Evolutionary conservation across 2,329 filamentous ascomycete genomes (phyloP).

Genomic region (Fusarium lyarnte): DNA sequence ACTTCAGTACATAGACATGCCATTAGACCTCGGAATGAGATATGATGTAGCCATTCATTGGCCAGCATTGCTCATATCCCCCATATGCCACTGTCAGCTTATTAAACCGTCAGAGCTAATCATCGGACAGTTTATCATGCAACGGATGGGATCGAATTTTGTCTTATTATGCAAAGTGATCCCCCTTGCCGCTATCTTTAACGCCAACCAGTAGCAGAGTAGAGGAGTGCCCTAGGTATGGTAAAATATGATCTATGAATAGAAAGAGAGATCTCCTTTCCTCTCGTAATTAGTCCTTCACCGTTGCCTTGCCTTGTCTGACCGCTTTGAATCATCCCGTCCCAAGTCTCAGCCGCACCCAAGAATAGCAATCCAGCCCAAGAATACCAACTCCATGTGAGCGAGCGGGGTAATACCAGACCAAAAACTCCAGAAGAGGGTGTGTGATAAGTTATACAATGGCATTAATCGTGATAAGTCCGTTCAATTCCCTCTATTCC

Average conservation of each 20-base stretch:
- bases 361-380: conserved; percentile 15
- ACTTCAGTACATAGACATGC: not conserved
- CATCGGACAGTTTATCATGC: not conserved
- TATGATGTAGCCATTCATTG: not conserved
- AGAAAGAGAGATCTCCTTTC: not conserved
- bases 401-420: conserved; percentile 39
- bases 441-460: conserved; percentile 24
- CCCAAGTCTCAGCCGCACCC: conserved; percentile 23
- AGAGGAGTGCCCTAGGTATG: conserved; percentile 6
- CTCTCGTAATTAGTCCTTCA: not conserved
- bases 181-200: conserved; percentile 9
- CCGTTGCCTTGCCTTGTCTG: not conserved
- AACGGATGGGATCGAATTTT: not conserved
- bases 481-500: conserved; percentile 8
- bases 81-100: not conserved
- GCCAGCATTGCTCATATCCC: not conserved
- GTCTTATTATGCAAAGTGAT: conserved; percentile 19
- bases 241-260: conserved; percentile 33
- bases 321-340: conserved; percentile 7
- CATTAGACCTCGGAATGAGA: not conserved
- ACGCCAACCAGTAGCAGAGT: conserved; percentile 21
- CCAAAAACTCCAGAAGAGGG: conserved; percentile 9
- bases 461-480: conserved; percentile 31
- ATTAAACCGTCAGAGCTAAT: not conserved
- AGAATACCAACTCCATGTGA: conserved; percentile 28